phyloP scores from a whole-genome alignment of 1,284 basidiomycete genomes.

The Exobasidium cylindrosporum region DNA sequence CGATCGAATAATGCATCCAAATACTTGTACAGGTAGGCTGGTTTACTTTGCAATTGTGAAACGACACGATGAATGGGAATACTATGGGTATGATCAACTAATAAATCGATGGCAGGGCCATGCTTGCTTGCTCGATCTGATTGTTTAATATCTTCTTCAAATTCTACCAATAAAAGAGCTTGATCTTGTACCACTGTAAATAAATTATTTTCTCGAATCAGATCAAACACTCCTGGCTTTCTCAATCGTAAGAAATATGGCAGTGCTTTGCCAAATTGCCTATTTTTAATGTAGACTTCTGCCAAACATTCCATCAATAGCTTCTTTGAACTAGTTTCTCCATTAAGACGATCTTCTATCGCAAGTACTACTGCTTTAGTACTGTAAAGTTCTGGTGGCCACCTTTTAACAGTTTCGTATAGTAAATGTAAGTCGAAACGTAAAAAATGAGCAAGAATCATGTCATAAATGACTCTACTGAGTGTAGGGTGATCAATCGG shows the following conservation, averaged over 20 bases:
- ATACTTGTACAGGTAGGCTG: conserved; percentile 85
- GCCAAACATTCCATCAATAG: conserved; percentile 87
- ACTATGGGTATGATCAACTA: conserved; percentile 92
- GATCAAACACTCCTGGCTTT: conserved; percentile 84
- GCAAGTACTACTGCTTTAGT: conserved; percentile 80
- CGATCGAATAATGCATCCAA: conserved; percentile 84
- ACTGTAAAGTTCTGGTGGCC: conserved; percentile 90
- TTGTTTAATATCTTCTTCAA: conserved; percentile 67
- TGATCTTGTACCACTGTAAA: conserved; percentile 94
- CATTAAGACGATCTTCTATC: conserved; percentile 75
- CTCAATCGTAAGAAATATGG: conserved; percentile 83
- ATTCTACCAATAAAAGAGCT: conserved; percentile 84
- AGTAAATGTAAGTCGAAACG: conserved; percentile 68
- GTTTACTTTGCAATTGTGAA: conserved; percentile 73
- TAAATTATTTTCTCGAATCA: conserved; percentile 89
- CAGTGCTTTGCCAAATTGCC: conserved; percentile 88
- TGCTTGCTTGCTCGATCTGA: conserved; percentile 39
- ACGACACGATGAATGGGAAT: conserved; percentile 88
- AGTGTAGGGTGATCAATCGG: conserved; percentile 79
- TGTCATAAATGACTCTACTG: conserved; percentile 83
- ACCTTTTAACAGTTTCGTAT: conserved; percentile 70
- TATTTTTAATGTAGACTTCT: conserved; percentile 82
- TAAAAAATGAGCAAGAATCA: conserved; percentile 86
- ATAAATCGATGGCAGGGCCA: conserved; percentile 72
- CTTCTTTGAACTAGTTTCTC: conserved; percentile 57